Conservation (phyloP, 495 filamentous ascomycete genomes). For the Tetracladium marchalianum region DNA sequence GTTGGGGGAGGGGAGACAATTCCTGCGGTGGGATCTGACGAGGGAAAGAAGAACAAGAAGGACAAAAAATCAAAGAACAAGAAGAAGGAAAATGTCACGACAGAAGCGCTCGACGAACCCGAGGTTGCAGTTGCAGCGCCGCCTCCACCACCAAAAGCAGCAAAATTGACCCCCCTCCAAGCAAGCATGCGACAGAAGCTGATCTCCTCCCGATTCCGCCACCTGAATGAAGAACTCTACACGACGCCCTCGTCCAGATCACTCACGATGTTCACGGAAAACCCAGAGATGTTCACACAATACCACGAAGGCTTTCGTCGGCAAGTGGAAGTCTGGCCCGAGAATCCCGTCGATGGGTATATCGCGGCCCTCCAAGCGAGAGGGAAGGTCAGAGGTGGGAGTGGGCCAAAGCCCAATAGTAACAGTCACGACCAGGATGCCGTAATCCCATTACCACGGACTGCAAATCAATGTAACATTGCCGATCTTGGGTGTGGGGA, state of each 20-base stretch:
- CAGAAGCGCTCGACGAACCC: constrained; percentile 15
- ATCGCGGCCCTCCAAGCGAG: constrained; percentile 44
- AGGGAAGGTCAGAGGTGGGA: constrained; percentile 16
- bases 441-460: constrained; percentile 32
- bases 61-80: constrained; percentile 23
- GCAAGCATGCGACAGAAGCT: constrained; percentile 89
- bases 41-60: constrained; percentile 19
- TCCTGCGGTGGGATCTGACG: background rate
- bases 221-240: constrained; percentile 93
- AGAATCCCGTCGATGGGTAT: constrained; percentile 85
- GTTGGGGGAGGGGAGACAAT: constrained; percentile 1
- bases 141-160: constrained; percentile 5
- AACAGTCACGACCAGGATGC: constrained; percentile 3
- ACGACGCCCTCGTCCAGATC: constrained; percentile 76
- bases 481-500: constrained; percentile 81
- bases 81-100: constrained; percentile 15
- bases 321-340: constrained; percentile 90
- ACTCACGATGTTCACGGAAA: constrained; percentile 63
- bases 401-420: constrained; percentile 1
- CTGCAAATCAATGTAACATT: constrained; percentile 60
- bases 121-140: background rate
- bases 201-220: constrained; percentile 87
- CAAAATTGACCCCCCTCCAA: constrained; percentile 76
- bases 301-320: constrained; percentile 93
- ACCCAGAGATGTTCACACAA: constrained; percentile 83